Percentiles rank a stretch among this genome's conserved stretches.
Evolutionary conservation across 23 red algal species (phyloP).

Genomic region (Chondrus crispus): DNA sequence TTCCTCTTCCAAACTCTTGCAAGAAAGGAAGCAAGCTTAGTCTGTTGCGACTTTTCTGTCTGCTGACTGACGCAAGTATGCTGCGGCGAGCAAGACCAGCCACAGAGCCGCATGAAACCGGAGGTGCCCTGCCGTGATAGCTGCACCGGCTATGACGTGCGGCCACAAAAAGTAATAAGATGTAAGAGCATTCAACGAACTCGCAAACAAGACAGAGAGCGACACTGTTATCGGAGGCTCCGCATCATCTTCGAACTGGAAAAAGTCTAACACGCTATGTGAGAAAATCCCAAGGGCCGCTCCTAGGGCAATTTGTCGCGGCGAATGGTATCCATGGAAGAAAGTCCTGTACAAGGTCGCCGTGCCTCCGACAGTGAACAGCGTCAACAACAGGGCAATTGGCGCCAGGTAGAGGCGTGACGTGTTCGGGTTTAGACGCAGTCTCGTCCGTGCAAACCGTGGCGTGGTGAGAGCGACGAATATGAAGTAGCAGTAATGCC

Average conservation of each 20-base stretch:
- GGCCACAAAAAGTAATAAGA: slow-evolving; percentile 49
- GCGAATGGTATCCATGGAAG: slow-evolving; percentile 87
- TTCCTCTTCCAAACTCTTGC: too few relatives aligned
- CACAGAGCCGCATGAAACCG: slow-evolving; percentile 42
- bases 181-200: slow-evolving; percentile 17
- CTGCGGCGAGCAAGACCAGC: slow-evolving; percentile 15
- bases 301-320: slow-evolving; percentile 70
- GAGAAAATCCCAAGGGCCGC: slow-evolving; percentile 43
- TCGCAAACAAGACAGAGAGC: slow-evolving; percentile 21
- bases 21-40: neutral
- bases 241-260: slow-evolving; percentile 26
- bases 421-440: slow-evolving; percentile 9
- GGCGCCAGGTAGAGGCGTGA: neutral
- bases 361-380: slow-evolving; percentile 38
- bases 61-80: neutral
- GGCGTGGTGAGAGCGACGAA: slow-evolving; percentile 60
- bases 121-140: slow-evolving; percentile 17
- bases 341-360: slow-evolving; percentile 82
- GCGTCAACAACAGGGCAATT: neutral
- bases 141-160: slow-evolving; percentile 27
- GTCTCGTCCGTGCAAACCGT: neutral
- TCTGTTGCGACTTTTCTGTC: slow-evolving; percentile 3
- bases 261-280: slow-evolving; percentile 41
- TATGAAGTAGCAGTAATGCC: slow-evolving; percentile 88
- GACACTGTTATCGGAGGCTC: neutral